phyloP scores from a whole-genome alignment of 2,329 filamentous ascomycete species.

The Aspergillus persii region DNA sequence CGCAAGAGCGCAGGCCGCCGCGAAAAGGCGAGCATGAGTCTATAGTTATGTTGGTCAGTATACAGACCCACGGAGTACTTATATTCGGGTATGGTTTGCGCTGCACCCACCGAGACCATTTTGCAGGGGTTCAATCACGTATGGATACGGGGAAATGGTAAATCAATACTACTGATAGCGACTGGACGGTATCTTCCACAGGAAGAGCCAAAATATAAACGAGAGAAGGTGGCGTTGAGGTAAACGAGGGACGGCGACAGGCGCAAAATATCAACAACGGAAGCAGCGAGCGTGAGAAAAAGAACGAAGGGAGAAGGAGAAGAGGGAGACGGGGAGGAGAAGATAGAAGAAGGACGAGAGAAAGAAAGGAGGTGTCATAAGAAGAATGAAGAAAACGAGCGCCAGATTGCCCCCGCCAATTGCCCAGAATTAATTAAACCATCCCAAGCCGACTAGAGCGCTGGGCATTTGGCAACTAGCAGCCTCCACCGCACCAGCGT shows the following conservation, averaged over 20 bases:
- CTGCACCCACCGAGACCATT: slow-evolving; percentile 24
- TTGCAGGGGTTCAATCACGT: slow-evolving; percentile 9
- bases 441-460: slow-evolving; percentile 11
- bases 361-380: slow-evolving; percentile 6
- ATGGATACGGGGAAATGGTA: not conserved
- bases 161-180: slow-evolving; percentile 1
- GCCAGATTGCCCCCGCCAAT: not conserved
- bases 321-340: not conserved
- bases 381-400: not conserved
- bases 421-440: slow-evolving; percentile 12
- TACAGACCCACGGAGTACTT: not conserved
- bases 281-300: slow-evolving; percentile 15
- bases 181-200: slow-evolving; percentile 18
- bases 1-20: slow-evolving; percentile 43
- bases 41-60: slow-evolving; percentile 11
- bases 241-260: slow-evolving; percentile 26
- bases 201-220: slow-evolving; percentile 10
- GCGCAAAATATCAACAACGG: slow-evolving; percentile 5
- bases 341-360: slow-evolving; percentile 3
- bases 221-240: not conserved
- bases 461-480: slow-evolving; percentile 13
- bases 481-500: slow-evolving; percentile 5
- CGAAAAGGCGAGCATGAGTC: slow-evolving; percentile 36
- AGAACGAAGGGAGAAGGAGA: slow-evolving; percentile 15
- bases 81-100: not conserved